Percentiles rank a stretch among this genome's conserved stretches.
These are phyloP conservation scores for Capronia americana DNA, from an alignment of 2,329 filamentous ascomycete genomes.

Conservation along the genomic window DNA sequence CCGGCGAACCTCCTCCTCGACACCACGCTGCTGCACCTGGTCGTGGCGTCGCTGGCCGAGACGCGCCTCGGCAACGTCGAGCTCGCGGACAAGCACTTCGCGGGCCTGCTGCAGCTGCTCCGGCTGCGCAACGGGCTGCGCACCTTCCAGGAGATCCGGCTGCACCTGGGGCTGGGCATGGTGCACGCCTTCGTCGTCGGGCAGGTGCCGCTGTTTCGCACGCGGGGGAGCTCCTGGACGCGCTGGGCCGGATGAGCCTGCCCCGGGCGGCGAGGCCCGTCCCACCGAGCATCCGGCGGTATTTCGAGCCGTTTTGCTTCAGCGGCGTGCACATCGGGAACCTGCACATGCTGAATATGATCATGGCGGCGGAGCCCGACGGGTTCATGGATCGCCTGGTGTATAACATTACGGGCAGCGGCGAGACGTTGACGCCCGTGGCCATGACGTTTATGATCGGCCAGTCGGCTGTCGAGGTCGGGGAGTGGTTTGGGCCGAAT, in stretches of 20 bases:
- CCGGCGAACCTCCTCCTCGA: neutral
- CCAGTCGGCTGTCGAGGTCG: neutral
- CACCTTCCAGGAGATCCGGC: neutral
- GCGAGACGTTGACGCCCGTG: neutral
- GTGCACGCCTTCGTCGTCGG: neutral
- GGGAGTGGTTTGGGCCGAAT: neutral
- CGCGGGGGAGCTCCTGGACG: neutral
- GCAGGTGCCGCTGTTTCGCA: neutral
- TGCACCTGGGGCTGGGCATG: neutral
- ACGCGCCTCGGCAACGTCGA: slow-evolving; percentile 1
- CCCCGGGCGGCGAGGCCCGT: neutral
- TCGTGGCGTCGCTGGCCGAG: neutral
- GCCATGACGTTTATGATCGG: slow-evolving; percentile 4
- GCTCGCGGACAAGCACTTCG: neutral
- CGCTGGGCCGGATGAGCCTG: neutral
- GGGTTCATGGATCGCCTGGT: slow-evolving; percentile 1
- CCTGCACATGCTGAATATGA: slow-evolving; percentile 3
- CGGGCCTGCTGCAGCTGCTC: neutral
- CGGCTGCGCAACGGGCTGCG: neutral
- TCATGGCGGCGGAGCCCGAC: neutral
- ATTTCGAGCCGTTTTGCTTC: neutral
- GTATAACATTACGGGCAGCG: neutral
- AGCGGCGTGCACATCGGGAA: neutral
- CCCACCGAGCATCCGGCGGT: neutral
- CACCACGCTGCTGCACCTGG: slow-evolving; percentile 2